Percentiles rank a stretch among this genome's conserved stretches.
These are phyloP conservation scores for Metschnikowia santaceciliae DNA, from an alignment of 805 yeast genomes.

Conservation along the genomic window DNA sequence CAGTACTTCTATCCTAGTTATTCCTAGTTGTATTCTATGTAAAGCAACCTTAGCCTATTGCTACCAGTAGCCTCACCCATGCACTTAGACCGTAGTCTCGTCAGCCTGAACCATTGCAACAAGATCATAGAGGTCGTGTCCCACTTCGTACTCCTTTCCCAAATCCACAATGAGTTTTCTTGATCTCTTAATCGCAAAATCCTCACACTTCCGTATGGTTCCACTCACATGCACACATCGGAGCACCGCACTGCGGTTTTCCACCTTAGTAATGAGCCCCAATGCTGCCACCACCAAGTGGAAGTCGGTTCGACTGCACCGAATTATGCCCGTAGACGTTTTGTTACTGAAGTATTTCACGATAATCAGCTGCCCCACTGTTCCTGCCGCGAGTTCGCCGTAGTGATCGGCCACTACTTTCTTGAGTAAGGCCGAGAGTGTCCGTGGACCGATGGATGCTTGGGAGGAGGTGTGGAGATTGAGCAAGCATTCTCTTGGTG, in stretches of 20 bases:
- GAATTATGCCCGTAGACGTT: slow-evolving; percentile 80
- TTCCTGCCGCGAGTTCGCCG: slow-evolving; percentile 78
- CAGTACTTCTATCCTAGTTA: too few relatives aligned
- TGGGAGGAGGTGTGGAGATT: slow-evolving; percentile 52
- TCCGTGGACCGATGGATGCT: slow-evolving; percentile 42
- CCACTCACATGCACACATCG: slow-evolving; percentile 75
- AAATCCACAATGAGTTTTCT: slow-evolving; percentile 30
- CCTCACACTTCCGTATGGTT: slow-evolving; percentile 80
- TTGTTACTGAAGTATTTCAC: slow-evolving; percentile 76
- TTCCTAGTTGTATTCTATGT: too few relatives aligned
- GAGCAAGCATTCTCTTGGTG: slow-evolving; percentile 39
- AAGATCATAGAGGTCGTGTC: slow-evolving; percentile 11
- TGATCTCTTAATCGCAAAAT: slow-evolving; percentile 52
- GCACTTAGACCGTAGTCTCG: background rate
- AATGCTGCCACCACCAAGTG: slow-evolving; percentile 66
- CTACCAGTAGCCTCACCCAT: background rate
- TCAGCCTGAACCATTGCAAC: slow-evolving; percentile 10
- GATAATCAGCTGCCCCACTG: slow-evolving; percentile 53
- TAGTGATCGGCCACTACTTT: slow-evolving; percentile 56
- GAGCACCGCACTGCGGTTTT: slow-evolving; percentile 48
- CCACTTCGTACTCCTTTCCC: slow-evolving; percentile 12
- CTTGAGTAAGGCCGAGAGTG: slow-evolving; percentile 51
- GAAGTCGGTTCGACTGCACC: slow-evolving; percentile 66
- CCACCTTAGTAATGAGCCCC: slow-evolving; percentile 49
- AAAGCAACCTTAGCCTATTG: background rate